Percentiles rank a stretch among this genome's conserved stretches.
phyloP scores from a whole-genome alignment of 2,329 filamentous ascomycete genomes.

The Scytalidium sp. region DNA sequence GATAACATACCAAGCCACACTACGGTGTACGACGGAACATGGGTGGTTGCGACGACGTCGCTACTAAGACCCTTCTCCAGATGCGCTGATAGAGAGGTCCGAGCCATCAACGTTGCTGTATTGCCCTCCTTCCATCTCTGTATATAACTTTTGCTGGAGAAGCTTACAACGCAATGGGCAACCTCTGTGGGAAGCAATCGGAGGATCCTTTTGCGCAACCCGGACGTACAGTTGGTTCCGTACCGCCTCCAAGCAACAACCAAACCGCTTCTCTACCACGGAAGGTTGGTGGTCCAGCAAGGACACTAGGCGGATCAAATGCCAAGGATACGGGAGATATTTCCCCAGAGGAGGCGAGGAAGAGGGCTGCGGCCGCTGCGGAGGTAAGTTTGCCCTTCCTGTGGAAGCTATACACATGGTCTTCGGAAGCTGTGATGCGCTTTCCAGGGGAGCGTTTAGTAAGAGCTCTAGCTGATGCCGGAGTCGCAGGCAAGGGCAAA shows the following conservation, averaged over 20 bases:
- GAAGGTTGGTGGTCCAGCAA: conserved; percentile 52
- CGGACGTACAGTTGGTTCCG: conserved; percentile 68
- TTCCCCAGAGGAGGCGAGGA: conserved; percentile 57
- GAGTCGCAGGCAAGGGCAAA: conserved; percentile 59
- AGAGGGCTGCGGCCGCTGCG: conserved; percentile 75
- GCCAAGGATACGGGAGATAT: conserved; percentile 14
- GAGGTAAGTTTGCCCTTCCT: conserved; percentile 59
- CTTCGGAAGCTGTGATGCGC: background rate
- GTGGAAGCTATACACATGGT: background rate
- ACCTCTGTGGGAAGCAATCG: conserved; percentile 76
- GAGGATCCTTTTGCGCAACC: conserved; percentile 68
- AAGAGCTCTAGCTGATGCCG: conserved; percentile 8
- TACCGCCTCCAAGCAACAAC: conserved; percentile 38
- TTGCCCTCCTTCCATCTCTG: background rate
- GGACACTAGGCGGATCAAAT: conserved; percentile 61
- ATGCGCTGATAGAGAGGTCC: conserved; percentile 1
- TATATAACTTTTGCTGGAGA: background rate
- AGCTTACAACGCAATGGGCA: conserved; percentile 63
- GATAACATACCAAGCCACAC: background rate
- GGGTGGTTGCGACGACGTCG: conserved; percentile 1
- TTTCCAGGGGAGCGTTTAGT: background rate
- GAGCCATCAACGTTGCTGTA: background rate
- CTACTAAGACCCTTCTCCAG: background rate
- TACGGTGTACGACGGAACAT: background rate
- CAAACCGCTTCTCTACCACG: conserved; percentile 47